Base-by-base conservation (phyloP, 495 filamentous ascomycete genomes). In the Lophiostoma macrostomum region DNA sequence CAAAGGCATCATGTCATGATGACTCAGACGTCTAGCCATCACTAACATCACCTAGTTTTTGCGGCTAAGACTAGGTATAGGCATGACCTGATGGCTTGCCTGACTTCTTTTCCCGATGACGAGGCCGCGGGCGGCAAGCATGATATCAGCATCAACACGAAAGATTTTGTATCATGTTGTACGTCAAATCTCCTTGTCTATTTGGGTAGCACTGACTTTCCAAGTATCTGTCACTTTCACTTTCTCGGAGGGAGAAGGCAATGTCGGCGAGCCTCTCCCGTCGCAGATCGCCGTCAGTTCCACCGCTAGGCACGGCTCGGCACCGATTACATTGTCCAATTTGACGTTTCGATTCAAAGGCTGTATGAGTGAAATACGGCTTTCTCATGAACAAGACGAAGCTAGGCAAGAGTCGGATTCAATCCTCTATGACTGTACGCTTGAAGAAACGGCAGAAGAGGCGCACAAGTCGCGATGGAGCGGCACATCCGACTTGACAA, bases 221-320 rank as follows among this genome's bases (percentile, higher is more conserved):
- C 48, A n/a, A 84, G 73, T 96, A 18, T 77, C 79, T 6, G 74
- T 84, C 3, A 80, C 82, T 7, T 88, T 91, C 63, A 72, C 84
- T 0, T 97, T 97, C 65, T 77, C 78, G 57, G 75, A 77, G 31
- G 69, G 78, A 1, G 84, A 91, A 67, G 88, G 87, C 8, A 86
- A 94, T 60, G 93, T 94, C 30, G 90, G 91, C 14, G 87, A 96
- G 56, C 75, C 76, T 39, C 72, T 88, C 48, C 71, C 71, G 19
- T 80, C 79, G n/a, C 91, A 97, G 60, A 74, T 96, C 20, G 67
- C 75, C 20, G 73, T 97, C 23, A 76, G 71, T 13, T 96, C 90
- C 1, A 79, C 73, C 50, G 84, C 91, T 11, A 80, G 87, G 14
- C 56, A 59, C 11, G 73, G 68, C 20, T 83, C 86, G 1, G 72